A percentile compares a stretch with the other conserved stretches of the same genome.
Conservation (phyloP, 305 asterid species). For the Stenogyne calaminthoides region DNA sequence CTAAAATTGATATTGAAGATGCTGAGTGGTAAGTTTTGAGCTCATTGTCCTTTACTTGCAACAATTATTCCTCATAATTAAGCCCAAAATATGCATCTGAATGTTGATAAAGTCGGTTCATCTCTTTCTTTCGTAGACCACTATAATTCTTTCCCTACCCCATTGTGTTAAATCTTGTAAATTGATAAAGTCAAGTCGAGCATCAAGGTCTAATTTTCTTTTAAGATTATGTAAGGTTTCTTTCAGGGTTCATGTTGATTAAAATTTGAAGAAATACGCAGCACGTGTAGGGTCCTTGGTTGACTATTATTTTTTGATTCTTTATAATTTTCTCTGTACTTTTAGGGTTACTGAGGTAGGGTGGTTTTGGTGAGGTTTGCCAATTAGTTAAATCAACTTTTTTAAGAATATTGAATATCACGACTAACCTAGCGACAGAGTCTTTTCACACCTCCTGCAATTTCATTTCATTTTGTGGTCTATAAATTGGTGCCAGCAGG, state of each 20-base stretch:
- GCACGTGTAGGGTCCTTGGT: no score
- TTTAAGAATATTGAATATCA: no score
- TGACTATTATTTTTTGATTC: no score
- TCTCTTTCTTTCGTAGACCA: neutral
- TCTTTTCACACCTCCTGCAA: neutral
- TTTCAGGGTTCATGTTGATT: conserved; percentile 18
- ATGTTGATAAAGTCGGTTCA: neutral
- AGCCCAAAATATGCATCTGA: conserved; percentile 5
- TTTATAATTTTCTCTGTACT: no score
- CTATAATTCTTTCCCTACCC: neutral
- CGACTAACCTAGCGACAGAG: no score
- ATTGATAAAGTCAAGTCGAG: conserved; percentile 6
- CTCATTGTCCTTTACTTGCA: conserved; percentile 20
- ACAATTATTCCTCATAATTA: neutral
- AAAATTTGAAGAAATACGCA: neutral
- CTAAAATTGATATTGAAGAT: conserved; percentile 66
- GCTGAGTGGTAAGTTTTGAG: conserved; percentile 74
- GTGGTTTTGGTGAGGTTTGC: no score
- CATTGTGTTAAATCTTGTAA: neutral
- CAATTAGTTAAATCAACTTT: no score
- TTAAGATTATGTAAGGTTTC: conserved; percentile 21
- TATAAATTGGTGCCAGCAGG: no score
- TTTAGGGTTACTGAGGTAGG: no score
- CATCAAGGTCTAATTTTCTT: neutral
- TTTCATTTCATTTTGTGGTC: neutral